Conservation (phyloP, 495 filamentous ascomycete genomes). For the Entonaema liquescens region DNA sequence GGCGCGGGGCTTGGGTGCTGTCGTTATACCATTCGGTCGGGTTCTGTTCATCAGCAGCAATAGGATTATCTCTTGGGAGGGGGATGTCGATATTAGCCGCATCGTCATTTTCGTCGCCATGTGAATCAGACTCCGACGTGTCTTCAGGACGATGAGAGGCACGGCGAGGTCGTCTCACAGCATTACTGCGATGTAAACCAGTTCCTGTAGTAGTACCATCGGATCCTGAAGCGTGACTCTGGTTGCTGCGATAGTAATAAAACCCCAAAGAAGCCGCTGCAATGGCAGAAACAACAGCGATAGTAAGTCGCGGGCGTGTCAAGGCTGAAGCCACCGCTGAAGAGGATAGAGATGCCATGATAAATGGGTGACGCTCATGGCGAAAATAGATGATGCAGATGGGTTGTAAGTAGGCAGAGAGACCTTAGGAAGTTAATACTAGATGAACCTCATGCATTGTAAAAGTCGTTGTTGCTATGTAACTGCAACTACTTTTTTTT, state of each 20-base stretch:
- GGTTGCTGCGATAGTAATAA: conserved; percentile 48
- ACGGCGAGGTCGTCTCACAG: conserved; percentile 58
- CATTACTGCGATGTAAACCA: conserved; percentile 67
- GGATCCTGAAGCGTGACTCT: conserved; percentile 30
- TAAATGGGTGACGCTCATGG: conserved; percentile 38
- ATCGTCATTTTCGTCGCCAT: conserved; percentile 57
- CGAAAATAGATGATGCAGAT: conserved; percentile 5
- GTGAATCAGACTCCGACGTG: conserved; percentile 53
- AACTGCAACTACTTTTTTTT: neutral
- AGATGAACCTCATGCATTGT: neutral
- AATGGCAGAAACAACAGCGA: conserved; percentile 50
- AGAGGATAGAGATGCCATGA: conserved; percentile 44
- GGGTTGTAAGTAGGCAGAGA: neutral
- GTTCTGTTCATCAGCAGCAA: conserved; percentile 63
- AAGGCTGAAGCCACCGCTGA: conserved; percentile 54
- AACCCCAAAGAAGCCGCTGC: conserved; percentile 50
- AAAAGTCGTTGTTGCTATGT: neutral
- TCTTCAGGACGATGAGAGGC: conserved; percentile 44
- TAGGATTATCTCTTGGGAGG: neutral
- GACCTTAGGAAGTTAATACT: neutral
- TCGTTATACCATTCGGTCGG: conserved; percentile 66
- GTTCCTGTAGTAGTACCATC: conserved; percentile 32
- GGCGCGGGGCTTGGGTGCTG: conserved; percentile 51
- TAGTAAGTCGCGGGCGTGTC: conserved; percentile 51
- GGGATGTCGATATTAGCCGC: conserved; percentile 2